Percentiles rank a stretch among this genome's conserved stretches.
Conservation (phyloP, 208 protist genomes). For the Balamuthia mandrillaris region DNA sequence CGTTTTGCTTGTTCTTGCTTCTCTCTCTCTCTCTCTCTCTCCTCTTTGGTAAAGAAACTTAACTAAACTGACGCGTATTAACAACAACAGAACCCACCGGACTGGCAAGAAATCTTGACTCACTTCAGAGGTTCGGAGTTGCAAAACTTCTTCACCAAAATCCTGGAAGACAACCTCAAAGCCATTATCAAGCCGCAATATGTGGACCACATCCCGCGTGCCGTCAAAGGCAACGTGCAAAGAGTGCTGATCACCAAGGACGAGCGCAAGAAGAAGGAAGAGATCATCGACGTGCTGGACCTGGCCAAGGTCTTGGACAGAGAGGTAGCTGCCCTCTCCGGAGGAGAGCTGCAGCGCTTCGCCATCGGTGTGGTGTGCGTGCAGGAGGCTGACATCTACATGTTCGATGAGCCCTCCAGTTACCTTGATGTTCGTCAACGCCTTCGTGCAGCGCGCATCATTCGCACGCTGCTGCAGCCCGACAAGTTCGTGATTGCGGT, state of each 20-base stretch:
- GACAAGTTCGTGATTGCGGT: conserved; percentile 95
- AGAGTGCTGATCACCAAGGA: conserved; percentile 87
- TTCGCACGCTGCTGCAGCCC: conserved; percentile 87
- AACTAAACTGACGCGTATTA: too few species aligned
- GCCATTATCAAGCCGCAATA: conserved; percentile 99
- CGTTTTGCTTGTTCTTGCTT: too few species aligned
- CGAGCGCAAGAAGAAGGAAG: conserved; percentile 69
- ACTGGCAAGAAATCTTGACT: conserved; percentile 96
- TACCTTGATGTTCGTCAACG: conserved; percentile 99
- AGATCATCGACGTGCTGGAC: conserved; percentile 72
- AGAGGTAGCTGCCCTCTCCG: conserved; percentile 93
- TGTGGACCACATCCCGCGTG: conserved; percentile 97
- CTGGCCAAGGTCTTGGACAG: conserved; percentile 87
- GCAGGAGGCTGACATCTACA: conserved; percentile 85
- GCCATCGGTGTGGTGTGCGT: conserved; percentile 91
- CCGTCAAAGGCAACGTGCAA: conserved; percentile 89
- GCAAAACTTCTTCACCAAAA: conserved; percentile 96
- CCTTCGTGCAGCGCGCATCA: conserved; percentile 93
- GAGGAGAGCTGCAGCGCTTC: conserved; percentile 99
- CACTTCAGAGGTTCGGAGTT: conserved; percentile 99
- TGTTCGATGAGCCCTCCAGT: conserved; percentile 99
- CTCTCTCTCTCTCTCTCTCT: too few species aligned
- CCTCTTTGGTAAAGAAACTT: too few species aligned
- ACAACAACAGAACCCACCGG: too few species aligned
- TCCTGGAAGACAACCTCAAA: conserved; percentile 97